These are phyloP conservation scores for Ustilago bromivora DNA, from an alignment of 1,284 basidiomycete genomes.

Conservation along the genomic window DNA sequence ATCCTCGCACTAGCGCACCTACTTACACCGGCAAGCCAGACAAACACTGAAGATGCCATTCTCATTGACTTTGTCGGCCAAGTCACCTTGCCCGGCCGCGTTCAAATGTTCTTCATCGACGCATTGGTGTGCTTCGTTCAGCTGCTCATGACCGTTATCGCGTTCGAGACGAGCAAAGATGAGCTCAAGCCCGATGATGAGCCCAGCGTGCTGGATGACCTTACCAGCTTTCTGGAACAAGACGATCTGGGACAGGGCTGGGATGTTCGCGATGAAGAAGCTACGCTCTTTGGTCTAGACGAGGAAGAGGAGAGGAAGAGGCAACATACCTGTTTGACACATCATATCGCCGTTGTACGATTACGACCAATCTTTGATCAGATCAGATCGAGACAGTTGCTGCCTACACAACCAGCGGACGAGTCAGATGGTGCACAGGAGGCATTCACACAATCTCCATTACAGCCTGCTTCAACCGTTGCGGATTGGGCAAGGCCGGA, in stretches of 20 bases:
- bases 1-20: slow-evolving; percentile 38
- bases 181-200: slow-evolving; percentile 34
- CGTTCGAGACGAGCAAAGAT: slow-evolving; percentile 47
- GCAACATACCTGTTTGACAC: slow-evolving; percentile 27
- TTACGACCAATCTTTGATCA: slow-evolving; percentile 28
- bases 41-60: slow-evolving; percentile 29
- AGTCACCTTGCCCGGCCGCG: slow-evolving; percentile 22
- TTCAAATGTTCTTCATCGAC: slow-evolving; percentile 51
- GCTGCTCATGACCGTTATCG: slow-evolving; percentile 37
- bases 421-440: slow-evolving; percentile 2
- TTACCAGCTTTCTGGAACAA: slow-evolving; percentile 9
- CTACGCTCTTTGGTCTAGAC: slow-evolving; percentile 27
- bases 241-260: slow-evolving; percentile 40
- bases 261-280: slow-evolving; percentile 49
- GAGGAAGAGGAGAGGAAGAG: slow-evolving; percentile 23
- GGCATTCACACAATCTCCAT: not conserved
- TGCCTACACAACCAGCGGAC: slow-evolving; percentile 7
- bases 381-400: slow-evolving; percentile 26
- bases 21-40: slow-evolving; percentile 13
- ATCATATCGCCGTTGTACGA: slow-evolving; percentile 41
- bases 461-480: not conserved
- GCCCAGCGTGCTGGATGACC: slow-evolving; percentile 38
- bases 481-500: slow-evolving; percentile 17
- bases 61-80: slow-evolving; percentile 63
- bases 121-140: slow-evolving; percentile 37